Evolutionary conservation across 148 eudicot genomes (phyloP).

Genomic region (Vaccinium vitisidaea): DNA sequence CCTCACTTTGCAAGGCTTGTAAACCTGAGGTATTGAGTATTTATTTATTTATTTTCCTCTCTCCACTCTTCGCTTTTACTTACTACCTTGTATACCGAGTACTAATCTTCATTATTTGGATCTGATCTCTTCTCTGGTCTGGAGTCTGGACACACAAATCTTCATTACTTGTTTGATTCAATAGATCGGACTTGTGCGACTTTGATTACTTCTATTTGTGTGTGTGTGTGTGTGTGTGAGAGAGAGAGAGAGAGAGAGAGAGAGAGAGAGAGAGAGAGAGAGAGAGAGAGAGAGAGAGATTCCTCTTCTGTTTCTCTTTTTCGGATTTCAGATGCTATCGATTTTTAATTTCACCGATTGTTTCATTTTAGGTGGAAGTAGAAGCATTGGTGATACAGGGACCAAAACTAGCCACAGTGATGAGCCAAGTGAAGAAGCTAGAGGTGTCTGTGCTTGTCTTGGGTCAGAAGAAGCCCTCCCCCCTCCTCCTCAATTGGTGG

Average conservation of each 20-base stretch:
- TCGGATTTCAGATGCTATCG: not conserved
- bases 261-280: no score
- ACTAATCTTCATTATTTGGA: not conserved
- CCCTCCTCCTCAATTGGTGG: constrained; percentile 10
- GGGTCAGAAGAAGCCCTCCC: constrained; percentile 24
- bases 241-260: not conserved
- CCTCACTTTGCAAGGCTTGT: constrained; percentile 79
- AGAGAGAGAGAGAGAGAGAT: not conserved
- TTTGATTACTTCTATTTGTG: not conserved
- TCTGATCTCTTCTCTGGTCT: not conserved
- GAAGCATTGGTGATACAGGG: constrained; percentile 61
- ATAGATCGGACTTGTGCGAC: not conserved
- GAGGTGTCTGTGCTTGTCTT: constrained; percentile 53
- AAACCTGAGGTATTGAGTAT: constrained; percentile 65
- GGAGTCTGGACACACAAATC: no score
- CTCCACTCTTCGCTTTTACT: not conserved
- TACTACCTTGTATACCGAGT: not conserved
- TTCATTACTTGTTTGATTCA: not conserved
- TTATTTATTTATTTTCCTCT: not conserved
- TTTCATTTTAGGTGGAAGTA: constrained; percentile 40
- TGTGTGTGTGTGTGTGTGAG: not conserved
- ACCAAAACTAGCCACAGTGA: constrained; percentile 45
- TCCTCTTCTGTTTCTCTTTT: no score
- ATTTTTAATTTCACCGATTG: not conserved
- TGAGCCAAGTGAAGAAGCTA: constrained; percentile 64